Percentiles rank a stretch among this genome's conserved stretches.
Conservation (phyloP, 495 filamentous ascomycete species). For the Geopyxis carbonaria region DNA sequence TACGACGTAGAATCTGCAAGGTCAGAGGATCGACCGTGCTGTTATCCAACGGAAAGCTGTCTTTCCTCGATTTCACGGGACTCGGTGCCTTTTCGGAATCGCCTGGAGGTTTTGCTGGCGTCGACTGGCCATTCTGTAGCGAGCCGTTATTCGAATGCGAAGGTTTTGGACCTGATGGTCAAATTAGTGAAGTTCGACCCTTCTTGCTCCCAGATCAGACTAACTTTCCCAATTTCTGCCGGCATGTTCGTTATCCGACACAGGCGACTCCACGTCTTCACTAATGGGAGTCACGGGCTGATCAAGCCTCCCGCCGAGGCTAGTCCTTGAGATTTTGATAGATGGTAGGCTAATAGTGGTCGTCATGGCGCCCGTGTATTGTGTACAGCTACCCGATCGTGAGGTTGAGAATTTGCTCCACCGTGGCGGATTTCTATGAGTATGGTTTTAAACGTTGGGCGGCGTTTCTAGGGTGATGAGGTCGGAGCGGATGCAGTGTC, state of each 20-base stretch:
- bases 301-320: neutral
- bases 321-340: slow-evolving; percentile 13
- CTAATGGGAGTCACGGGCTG: slow-evolving; percentile 23
- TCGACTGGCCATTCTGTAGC: no score
- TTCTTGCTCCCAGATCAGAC: neutral
- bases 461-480: no score
- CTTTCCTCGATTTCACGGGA: neutral
- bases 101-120: no score
- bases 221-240: slow-evolving; percentile 1
- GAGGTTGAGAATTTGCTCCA: no score
- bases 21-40: slow-evolving; percentile 17
- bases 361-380: slow-evolving; percentile 1
- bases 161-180: neutral
- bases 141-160: neutral
- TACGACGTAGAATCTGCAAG: slow-evolving; percentile 60
- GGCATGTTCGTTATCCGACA: neutral
- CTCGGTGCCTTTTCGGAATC: slow-evolving; percentile 1
- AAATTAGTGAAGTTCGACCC: neutral
- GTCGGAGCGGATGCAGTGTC: no score
- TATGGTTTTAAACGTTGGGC: no score
- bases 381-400: no score
- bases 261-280: neutral
- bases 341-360: slow-evolving; percentile 8
- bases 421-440: no score
- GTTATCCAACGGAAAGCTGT: neutral